Evolutionary conservation across 1,139 yeast genomes (phyloP), one percentile per base, ranked within the genome.

Genomic region (Geotrichum aggregatum): DNA sequence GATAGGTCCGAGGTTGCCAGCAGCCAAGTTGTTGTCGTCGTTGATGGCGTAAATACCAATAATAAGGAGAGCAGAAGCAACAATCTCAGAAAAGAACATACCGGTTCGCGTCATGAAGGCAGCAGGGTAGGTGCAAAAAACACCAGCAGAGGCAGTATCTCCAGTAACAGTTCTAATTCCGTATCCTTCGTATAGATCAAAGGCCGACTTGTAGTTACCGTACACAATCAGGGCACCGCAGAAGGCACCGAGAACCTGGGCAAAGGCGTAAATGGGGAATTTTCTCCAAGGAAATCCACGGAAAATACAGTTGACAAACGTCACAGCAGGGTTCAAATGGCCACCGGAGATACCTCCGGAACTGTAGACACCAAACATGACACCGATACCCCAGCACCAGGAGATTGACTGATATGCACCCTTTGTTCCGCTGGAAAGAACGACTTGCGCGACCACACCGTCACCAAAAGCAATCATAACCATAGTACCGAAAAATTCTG

Each of bases 361-460:
- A 33, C 56, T 52, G 43, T 60, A 60, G 67, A 75, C 59, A 21
- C 80, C 80, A 61, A 76, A 62, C 60, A 75, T 74, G 52, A 75
- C 79, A 1, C 78, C 80, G 38, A 75, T 69, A 45, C 78, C 81
- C 80, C 80, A 77, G 26, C 75, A 71, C 53, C 76, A 63, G 7
- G 75, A 72, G 52, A 76, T 66, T 21, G 73, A 69, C 47, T 70
- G 72, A 52, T 70, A 72, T 44, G 69, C 66, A 60, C 80, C 80
- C 30, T 70, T 69, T 3, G 60, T 54, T 30, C 67, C 68, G 3
- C 56, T 50, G 3, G 76, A 71, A 11, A 71, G 54, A 36, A 62
- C 64, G 40, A 66, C 71, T 62, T 76, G 80, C 31, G 77, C 75
- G 47, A 72, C 75, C 38, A 72, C 76, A 47, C 78, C 77, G 55